phyloP scores from a whole-genome alignment of 257 asterid species.

The Perilla frutescens region DNA sequence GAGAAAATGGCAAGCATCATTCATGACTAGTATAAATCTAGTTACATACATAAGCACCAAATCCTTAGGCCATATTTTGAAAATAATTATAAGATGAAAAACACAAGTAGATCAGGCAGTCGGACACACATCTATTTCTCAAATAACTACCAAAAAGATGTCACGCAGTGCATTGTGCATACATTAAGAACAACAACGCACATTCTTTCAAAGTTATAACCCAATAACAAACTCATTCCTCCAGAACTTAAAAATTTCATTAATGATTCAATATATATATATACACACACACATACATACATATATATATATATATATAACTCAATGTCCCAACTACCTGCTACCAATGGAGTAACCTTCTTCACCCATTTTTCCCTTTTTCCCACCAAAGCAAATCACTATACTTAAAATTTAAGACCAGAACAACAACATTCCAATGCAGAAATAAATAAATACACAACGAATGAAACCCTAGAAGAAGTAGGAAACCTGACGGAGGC shows the following conservation, averaged over 20 bases:
- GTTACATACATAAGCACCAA: background rate
- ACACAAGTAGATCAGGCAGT: background rate
- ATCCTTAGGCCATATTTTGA: background rate
- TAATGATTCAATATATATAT: background rate
- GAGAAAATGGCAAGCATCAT: background rate
- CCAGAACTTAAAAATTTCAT: background rate
- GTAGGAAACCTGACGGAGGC: constrained; percentile 82
- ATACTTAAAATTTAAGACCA: background rate
- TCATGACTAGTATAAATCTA: background rate
- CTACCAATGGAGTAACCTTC: background rate
- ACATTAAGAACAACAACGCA: background rate
- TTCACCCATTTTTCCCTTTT: background rate
- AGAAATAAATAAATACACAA: background rate
- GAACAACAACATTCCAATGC: background rate
- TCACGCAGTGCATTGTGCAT: background rate
- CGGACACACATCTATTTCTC: constrained; percentile 5
- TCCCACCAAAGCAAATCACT: background rate
- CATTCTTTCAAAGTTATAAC: background rate
- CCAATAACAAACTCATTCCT: background rate
- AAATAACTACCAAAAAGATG: constrained; percentile 4
- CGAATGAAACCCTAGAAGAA: constrained; percentile 37
- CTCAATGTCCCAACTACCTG: background rate
- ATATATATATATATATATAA: too few relatives aligned
- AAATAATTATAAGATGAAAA: background rate
- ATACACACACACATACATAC: too few relatives aligned